These are phyloP conservation scores for Alternaria infectoria DNA, from an alignment of 2,329 filamentous ascomycete genomes.

Conservation along the genomic window DNA sequence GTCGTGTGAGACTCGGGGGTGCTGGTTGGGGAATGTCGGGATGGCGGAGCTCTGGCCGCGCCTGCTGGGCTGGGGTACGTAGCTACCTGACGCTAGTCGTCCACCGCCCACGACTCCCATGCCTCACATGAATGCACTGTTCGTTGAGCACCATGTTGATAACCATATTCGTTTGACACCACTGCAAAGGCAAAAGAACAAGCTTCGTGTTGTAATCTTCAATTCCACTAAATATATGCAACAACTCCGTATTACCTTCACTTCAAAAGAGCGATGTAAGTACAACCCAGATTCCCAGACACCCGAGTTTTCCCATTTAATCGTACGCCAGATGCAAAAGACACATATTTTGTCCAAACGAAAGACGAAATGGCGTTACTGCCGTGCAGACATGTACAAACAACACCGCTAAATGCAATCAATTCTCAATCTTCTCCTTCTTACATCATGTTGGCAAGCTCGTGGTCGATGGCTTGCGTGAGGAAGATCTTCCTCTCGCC, in stretches of 20 bases:
- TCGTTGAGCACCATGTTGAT: neutral
- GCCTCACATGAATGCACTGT: neutral
- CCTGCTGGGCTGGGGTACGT: slow-evolving; percentile 9
- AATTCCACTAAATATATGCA: neutral
- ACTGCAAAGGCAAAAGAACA: neutral
- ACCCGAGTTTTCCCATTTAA: slow-evolving; percentile 9
- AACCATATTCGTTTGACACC: neutral
- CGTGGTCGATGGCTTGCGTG: slow-evolving; percentile 89
- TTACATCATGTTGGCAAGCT: slow-evolving; percentile 87
- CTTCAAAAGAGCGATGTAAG: slow-evolving; percentile 6
- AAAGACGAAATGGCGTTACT: slow-evolving; percentile 11
- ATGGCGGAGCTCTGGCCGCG: slow-evolving; percentile 22
- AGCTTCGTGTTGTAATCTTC: neutral
- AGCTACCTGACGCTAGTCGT: neutral
- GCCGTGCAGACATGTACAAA: slow-evolving; percentile 19
- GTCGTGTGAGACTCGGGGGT: neutral
- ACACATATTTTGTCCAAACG: neutral
- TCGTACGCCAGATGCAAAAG: slow-evolving; percentile 10
- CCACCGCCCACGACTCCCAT: neutral
- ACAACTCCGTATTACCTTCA: slow-evolving; percentile 7
- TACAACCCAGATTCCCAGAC: slow-evolving; percentile 4
- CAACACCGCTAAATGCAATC: slow-evolving; percentile 28
- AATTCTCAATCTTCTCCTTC: slow-evolving; percentile 33
- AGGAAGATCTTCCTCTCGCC: slow-evolving; percentile 89
- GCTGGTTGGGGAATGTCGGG: slow-evolving; percentile 11